These are phyloP conservation scores for Neurospora intermedia DNA, from an alignment of 495 filamentous ascomycete genomes.

Conservation along the genomic window DNA sequence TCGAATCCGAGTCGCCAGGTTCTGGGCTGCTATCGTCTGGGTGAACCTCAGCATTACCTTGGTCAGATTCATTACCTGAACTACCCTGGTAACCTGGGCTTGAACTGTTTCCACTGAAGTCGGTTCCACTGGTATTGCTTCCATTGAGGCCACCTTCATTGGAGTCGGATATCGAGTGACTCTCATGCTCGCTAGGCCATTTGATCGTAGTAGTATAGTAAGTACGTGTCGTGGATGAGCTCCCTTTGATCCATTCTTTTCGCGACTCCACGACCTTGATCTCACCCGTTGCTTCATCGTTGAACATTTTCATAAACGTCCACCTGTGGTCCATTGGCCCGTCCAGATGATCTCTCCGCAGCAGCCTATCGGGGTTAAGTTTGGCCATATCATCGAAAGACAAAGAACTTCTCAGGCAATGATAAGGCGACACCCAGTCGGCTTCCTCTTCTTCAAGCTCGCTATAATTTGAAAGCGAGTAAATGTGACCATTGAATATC, in stretches of 20 bases:
- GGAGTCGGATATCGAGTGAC: not conserved
- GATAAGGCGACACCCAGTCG: slow-evolving; percentile 63
- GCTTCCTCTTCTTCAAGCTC: slow-evolving; percentile 52
- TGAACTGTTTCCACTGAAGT: not conserved
- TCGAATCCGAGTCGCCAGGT: not conserved
- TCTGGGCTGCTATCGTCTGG: not conserved
- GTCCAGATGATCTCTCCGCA: slow-evolving; percentile 58
- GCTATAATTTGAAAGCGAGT: slow-evolving; percentile 58
- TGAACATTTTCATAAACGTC: slow-evolving; percentile 54
- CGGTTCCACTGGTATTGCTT: not conserved
- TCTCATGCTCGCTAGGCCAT: slow-evolving; percentile 7
- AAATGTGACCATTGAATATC: slow-evolving; percentile 57
- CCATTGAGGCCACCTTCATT: not conserved
- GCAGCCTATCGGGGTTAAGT: slow-evolving; percentile 36
- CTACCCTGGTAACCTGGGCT: not conserved
- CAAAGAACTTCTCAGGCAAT: slow-evolving; percentile 52
- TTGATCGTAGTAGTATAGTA: slow-evolving; percentile 54
- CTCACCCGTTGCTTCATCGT: slow-evolving; percentile 49
- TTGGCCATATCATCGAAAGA: slow-evolving; percentile 18
- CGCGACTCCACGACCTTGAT: slow-evolving; percentile 59
- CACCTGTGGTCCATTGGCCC: slow-evolving; percentile 71
- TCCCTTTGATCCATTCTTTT: slow-evolving; percentile 55
- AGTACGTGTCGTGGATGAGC: slow-evolving; percentile 51
- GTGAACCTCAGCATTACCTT: not conserved
- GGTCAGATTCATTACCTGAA: not conserved